phyloP scores from a whole-genome alignment of 345 rosid genomes.

The Eutrema yunnanense region DNA sequence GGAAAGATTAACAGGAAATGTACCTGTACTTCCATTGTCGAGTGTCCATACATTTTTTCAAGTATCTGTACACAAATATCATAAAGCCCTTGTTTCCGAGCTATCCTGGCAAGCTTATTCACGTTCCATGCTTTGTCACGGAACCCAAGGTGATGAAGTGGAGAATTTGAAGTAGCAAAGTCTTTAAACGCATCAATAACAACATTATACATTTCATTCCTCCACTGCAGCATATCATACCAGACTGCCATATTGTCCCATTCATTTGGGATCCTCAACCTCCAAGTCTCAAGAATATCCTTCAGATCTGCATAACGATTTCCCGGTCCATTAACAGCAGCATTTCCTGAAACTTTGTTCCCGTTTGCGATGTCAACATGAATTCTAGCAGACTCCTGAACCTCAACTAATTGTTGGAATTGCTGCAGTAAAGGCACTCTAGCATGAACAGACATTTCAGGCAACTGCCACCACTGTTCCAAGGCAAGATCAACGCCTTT shows the following conservation, averaged over 20 bases:
- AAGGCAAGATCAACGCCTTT: slow-evolving; percentile 97
- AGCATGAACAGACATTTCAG: slow-evolving; percentile 95
- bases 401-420: slow-evolving; percentile 96
- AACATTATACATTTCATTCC: slow-evolving; percentile 94
- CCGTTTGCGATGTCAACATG: slow-evolving; percentile 88
- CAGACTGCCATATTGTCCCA: slow-evolving; percentile 98
- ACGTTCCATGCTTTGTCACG: slow-evolving; percentile 99
- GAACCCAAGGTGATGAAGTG: slow-evolving; percentile 92
- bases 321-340: slow-evolving; percentile 65
- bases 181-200: slow-evolving; percentile 97
- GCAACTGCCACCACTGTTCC: slow-evolving; percentile 99
- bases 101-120: slow-evolving; percentile 92
- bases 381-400: slow-evolving; percentile 93
- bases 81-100: slow-evolving; percentile 94
- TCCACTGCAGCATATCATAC: slow-evolving; percentile 98
- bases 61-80: slow-evolving; percentile 90
- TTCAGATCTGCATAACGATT: slow-evolving; percentile 90
- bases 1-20: neutral
- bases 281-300: slow-evolving; percentile 98
- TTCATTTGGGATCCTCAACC: slow-evolving; percentile 93
- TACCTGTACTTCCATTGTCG: slow-evolving; percentile 99
- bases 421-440: slow-evolving; percentile 95
- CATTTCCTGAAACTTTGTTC: slow-evolving; percentile 58
- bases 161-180: slow-evolving; percentile 57
- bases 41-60: slow-evolving; percentile 97